Evolutionary conservation across 208 protist species (phyloP).

Genomic region (Balamuthia mandrillaris): DNA sequence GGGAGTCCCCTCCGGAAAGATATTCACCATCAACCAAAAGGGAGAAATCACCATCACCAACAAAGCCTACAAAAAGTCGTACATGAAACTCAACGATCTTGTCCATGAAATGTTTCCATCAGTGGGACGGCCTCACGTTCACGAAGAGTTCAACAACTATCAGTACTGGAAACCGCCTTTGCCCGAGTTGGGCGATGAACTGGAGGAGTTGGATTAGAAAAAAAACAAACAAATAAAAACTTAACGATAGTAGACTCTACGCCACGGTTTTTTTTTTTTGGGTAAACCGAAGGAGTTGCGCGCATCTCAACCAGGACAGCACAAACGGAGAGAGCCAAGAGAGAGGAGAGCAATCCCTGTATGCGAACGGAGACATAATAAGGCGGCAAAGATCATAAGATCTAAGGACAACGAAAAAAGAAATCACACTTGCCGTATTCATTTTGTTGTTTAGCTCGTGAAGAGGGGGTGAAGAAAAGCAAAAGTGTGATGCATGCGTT

Average conservation of each 20-base stretch:
- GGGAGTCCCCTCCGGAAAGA: slow-evolving; percentile 66
- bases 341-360: background rate
- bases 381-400: too few relatives aligned
- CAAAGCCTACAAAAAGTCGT: slow-evolving; percentile 12
- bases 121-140: background rate
- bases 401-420: too few relatives aligned
- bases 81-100: slow-evolving; percentile 40
- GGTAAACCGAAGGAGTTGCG: background rate
- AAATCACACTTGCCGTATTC: too few relatives aligned
- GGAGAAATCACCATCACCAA: slow-evolving; percentile 13
- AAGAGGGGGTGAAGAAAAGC: too few relatives aligned
- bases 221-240: background rate
- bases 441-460: too few relatives aligned
- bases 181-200: background rate
- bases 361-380: background rate
- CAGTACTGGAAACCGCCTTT: slow-evolving; percentile 9
- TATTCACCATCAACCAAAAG: slow-evolving; percentile 73
- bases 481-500: too few relatives aligned
- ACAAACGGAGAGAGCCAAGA: background rate
- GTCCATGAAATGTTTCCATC: slow-evolving; percentile 37
- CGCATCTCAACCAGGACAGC: background rate
- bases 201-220: background rate
- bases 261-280: background rate
- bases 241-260: too few relatives aligned
- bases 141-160: slow-evolving; percentile 29